Conservation (phyloP, 1,139 yeast species). For the Protomyces inundatus region DNA sequence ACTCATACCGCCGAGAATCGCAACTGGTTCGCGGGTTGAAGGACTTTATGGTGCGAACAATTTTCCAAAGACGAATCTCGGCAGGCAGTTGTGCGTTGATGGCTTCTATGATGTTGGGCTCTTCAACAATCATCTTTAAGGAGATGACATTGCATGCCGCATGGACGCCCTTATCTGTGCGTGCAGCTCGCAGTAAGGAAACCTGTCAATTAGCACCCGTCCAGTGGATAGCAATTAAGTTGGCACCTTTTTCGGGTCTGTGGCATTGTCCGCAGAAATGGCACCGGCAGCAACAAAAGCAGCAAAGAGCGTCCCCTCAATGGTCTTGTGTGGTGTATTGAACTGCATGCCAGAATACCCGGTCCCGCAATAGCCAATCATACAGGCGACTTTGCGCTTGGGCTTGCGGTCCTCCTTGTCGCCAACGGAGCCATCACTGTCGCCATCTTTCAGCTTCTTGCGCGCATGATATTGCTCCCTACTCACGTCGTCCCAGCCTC, state of each 20-base stretch:
- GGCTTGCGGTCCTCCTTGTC: conserved; percentile 54
- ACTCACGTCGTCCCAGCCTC: conserved; percentile 16
- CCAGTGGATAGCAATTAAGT: too few species aligned
- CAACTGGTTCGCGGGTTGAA: conserved; percentile 96
- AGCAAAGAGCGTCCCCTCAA: conserved; percentile 81
- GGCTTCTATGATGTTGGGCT: conserved; percentile 64
- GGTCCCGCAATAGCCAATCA: conserved; percentile 96
- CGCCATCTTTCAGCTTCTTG: conserved; percentile 1
- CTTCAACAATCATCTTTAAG: conserved; percentile 82
- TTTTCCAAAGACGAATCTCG: conserved; percentile 89
- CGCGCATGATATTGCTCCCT: conserved; percentile 4
- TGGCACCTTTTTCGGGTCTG: conserved; percentile 66
- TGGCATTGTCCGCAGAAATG: conserved; percentile 78
- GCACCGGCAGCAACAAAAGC: conserved; percentile 90
- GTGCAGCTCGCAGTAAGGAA: conserved; percentile 91
- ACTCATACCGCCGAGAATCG: conserved; percentile 88
- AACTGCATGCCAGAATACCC: conserved; percentile 98
- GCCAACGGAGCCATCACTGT: neutral
- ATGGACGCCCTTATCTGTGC: conserved; percentile 98
- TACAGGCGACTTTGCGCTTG: conserved; percentile 82
- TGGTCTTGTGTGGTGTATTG: conserved; percentile 73
- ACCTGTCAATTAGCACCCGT: conserved; percentile 37
- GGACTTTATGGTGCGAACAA: conserved; percentile 78
- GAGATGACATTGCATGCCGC: conserved; percentile 96
- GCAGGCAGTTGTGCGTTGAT: conserved; percentile 74